Evolutionary conservation across 352 stramenopile species (phyloP).

Genomic region (Phytophthora melonis): DNA sequence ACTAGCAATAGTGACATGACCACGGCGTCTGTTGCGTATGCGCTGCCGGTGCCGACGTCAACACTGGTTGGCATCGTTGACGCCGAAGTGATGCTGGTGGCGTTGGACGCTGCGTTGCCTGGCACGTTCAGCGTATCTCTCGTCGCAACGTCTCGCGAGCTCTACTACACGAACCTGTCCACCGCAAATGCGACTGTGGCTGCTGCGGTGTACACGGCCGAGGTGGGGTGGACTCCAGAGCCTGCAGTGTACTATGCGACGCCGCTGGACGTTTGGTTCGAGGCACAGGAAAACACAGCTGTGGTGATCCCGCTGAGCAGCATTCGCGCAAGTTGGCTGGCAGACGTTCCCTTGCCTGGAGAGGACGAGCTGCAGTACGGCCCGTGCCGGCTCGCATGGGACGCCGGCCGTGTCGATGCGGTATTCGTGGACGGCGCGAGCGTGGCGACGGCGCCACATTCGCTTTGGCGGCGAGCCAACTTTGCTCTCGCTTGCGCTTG

Average conservation of each 20-base stretch:
- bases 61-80: conserved; percentile 13
- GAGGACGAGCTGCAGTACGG: conserved; percentile 11
- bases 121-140: conserved; percentile 24
- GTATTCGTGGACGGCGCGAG: conserved; percentile 26
- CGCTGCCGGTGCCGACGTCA: conserved; percentile 12
- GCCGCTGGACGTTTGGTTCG: conserved; percentile 30
- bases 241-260: conserved; percentile 17
- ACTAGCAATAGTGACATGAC: background rate
- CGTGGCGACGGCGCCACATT: background rate
- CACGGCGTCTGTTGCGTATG: conserved; percentile 3
- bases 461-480: background rate
- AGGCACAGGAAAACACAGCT: conserved; percentile 11
- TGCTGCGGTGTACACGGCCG: conserved; percentile 4
- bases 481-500: conserved; percentile 21
- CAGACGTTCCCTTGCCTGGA: background rate
- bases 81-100: conserved; percentile 25
- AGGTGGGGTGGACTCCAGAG: conserved; percentile 28
- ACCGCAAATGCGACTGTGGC: conserved; percentile 15
- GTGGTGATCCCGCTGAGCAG: conserved; percentile 8
- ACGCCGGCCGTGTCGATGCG: conserved; percentile 1
- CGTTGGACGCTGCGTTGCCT: conserved; percentile 7
- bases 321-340: conserved; percentile 14
- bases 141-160: conserved; percentile 24
- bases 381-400: conserved; percentile 17
- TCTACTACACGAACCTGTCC: conserved; percentile 20